Conservation (phyloP, 2,329 filamentous ascomycete species). For the Nannizzia gypsea region DNA sequence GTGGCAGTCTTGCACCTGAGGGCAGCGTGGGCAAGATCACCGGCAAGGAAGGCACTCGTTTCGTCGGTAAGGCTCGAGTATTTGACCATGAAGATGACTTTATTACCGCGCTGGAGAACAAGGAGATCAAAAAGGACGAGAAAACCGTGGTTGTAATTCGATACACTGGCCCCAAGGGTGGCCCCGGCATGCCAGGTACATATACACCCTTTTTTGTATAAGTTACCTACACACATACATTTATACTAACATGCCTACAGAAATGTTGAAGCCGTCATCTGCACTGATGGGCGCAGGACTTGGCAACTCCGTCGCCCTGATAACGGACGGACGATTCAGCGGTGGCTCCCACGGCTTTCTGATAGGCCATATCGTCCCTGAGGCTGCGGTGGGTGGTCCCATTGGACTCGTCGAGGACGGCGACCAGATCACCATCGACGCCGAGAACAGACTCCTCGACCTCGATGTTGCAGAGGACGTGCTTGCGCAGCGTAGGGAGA, state of each 20-base stretch:
- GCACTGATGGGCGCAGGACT: conserved; percentile 64
- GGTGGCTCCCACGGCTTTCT: conserved; percentile 47
- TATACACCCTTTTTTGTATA: background rate
- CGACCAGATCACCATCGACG: conserved; percentile 77
- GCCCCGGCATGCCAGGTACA: conserved; percentile 53
- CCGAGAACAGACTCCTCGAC: conserved; percentile 40
- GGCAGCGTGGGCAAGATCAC: conserved; percentile 66
- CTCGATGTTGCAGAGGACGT: conserved; percentile 42
- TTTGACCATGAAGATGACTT: conserved; percentile 61
- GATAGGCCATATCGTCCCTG: conserved; percentile 57
- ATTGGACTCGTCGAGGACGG: conserved; percentile 73
- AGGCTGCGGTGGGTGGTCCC: conserved; percentile 78
- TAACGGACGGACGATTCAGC: conserved; percentile 68
- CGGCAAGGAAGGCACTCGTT: conserved; percentile 58
- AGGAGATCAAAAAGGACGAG: conserved; percentile 61
- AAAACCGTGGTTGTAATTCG: conserved; percentile 67
- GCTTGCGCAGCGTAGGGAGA: conserved; percentile 44
- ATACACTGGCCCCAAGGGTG: conserved; percentile 62
- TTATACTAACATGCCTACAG: conserved; percentile 32
- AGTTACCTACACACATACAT: no score
- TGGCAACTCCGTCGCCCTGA: conserved; percentile 56
- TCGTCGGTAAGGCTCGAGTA: conserved; percentile 57
- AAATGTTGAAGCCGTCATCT: conserved; percentile 61
- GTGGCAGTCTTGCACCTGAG: conserved; percentile 56
- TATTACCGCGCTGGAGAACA: conserved; percentile 53